Evolutionary conservation across 129 eudicot species (phyloP), one percentile per base, ranked within the genome.

Genomic region (Arctium lappa): DNA sequence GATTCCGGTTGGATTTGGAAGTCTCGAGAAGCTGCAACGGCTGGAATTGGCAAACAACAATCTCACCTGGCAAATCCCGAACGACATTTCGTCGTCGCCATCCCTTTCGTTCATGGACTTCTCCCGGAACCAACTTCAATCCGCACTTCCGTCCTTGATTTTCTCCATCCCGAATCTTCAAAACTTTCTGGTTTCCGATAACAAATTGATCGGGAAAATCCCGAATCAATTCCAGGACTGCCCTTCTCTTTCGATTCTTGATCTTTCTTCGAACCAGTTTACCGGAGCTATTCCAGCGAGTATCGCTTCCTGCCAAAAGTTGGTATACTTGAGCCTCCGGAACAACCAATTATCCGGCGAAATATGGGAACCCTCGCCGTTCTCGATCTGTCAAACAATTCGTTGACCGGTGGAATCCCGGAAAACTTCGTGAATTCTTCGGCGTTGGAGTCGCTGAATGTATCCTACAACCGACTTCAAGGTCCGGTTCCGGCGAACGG

Each of bases 141-240:
- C 94, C 27, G 70, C 93, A 1, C 90, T 95, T 31, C 97, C 98
- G 1, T 88, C 94, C 6, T 89, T 93, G 32, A 88, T 95, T 27
- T 91, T 92, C 69, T 82, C 97, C 2, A 85, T 92, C 48, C 93
- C 98, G 0, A 91, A 84, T 53, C 92, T 95, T 31, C 97, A 95
- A 85, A 92, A 84, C 85, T 91, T 95, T 79, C 8, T 95, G 0
- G 91, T 89, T 10, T 87, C 91, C 2, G 90, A 83, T 16, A 94
- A 94, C 70, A 73, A 87, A 37, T 68, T 94, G 74, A 56, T 69
- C 8, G 98, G 97, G 1, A 88, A 91, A 85, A 92, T 95, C 85
- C 98, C 97, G 0, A 93, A 87, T 80, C 94, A 84, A 80, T 95
- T 95, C 80, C 97, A 92, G 81, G 98, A 95, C 7, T 95, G 94